Percentiles rank a stretch among this genome's conserved stretches.
Evolutionary conservation across 495 filamentous ascomycete species (phyloP).

Genomic region (Tuber calosporum): DNA sequence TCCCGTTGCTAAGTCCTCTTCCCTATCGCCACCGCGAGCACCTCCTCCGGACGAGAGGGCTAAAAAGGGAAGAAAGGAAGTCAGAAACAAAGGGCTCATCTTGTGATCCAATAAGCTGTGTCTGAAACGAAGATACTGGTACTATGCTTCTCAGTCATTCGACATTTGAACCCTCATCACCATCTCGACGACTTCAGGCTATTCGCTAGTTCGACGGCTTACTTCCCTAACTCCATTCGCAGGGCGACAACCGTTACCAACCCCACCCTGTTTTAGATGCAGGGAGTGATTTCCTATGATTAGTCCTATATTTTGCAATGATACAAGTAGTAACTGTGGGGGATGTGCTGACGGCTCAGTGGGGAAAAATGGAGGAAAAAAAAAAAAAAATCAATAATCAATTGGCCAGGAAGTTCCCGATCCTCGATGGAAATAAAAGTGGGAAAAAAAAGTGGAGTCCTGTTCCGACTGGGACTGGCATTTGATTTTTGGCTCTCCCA

Average conservation of each 20-base stretch:
- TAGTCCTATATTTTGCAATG: too few species aligned
- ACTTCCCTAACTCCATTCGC: not conserved
- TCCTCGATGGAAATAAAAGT: slow-evolving; percentile 4
- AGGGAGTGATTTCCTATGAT: not conserved
- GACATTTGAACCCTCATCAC: not conserved
- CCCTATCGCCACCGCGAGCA: not conserved
- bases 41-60: not conserved
- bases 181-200: not conserved
- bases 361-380: not conserved
- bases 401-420: not conserved
- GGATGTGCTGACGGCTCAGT: not conserved
- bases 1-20: not conserved
- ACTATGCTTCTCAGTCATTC: not conserved
- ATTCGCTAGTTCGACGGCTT: not conserved
- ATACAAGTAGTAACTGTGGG: not conserved
- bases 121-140: not conserved
- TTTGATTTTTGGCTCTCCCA: not conserved
- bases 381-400: not conserved
- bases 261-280: not conserved
- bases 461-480: not conserved
- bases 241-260: not conserved
- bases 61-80: not conserved
- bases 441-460: not conserved
- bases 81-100: not conserved
- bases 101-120: not conserved